A percentile compares a stretch with the other conserved stretches of the same genome.
Conservation (phyloP, 768 basidiomycete genomes). For the Boletus subparvulus region DNA sequence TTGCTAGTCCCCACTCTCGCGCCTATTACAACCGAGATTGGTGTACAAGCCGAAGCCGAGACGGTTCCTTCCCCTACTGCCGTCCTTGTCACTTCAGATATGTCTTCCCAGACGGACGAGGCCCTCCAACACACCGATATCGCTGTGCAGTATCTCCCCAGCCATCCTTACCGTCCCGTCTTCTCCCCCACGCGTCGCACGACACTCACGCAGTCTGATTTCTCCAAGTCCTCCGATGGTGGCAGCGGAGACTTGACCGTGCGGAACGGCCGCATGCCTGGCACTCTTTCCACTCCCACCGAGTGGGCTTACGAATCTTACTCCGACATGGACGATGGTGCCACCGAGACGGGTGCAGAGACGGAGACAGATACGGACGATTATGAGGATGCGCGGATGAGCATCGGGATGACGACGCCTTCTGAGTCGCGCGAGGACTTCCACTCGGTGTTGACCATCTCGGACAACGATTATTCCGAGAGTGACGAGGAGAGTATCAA, state of each 20-base stretch:
- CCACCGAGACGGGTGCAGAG: slow-evolving; percentile 64
- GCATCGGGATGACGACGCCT: slow-evolving; percentile 58
- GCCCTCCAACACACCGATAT: slow-evolving; percentile 38
- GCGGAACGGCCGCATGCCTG: slow-evolving; percentile 27
- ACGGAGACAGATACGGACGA: slow-evolving; percentile 69
- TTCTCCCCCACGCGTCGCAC: slow-evolving; percentile 38
- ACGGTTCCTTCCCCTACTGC: slow-evolving; percentile 17
- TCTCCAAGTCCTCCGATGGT: slow-evolving; percentile 36
- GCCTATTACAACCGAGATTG: slow-evolving; percentile 38
- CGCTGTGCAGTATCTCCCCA: slow-evolving; percentile 47
- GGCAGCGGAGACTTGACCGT: slow-evolving; percentile 25
- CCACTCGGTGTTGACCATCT: slow-evolving; percentile 69
- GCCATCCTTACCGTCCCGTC: slow-evolving; percentile 19
- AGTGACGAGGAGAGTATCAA: slow-evolving; percentile 74
- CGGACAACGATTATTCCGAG: slow-evolving; percentile 65
- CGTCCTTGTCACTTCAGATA: slow-evolving; percentile 31
- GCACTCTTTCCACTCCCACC: slow-evolving; percentile 19
- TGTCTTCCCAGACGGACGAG: slow-evolving; percentile 52
- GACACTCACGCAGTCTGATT: slow-evolving; percentile 50
- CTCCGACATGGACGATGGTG: slow-evolving; percentile 41
- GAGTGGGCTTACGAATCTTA: slow-evolving; percentile 44
- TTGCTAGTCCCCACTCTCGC: slow-evolving; percentile 31
- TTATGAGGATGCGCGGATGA: slow-evolving; percentile 76
- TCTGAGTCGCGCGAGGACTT: slow-evolving; percentile 70
- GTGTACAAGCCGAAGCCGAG: slow-evolving; percentile 40